Conservation (phyloP, 805 yeast genomes). For the Spathaspora sp. region DNA sequence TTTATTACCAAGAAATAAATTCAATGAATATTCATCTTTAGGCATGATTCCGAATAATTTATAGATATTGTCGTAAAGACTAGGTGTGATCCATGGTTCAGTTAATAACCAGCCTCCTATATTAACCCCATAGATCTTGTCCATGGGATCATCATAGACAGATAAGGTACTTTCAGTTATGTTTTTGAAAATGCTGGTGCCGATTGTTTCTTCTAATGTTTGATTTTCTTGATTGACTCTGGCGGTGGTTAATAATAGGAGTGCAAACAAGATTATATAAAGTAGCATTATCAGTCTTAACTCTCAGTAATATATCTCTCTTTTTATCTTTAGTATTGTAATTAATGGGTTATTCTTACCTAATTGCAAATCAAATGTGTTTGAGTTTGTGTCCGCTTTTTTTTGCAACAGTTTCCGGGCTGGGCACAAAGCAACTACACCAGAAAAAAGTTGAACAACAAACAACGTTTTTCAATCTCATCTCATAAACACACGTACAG, state of each 20-base stretch:
- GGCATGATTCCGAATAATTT: slow-evolving; percentile 33
- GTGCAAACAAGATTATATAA: not conserved
- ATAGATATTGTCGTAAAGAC: slow-evolving; percentile 44
- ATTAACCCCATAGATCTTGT: slow-evolving; percentile 16
- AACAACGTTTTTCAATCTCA: not conserved
- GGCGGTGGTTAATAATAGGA: not conserved
- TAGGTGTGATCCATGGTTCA: slow-evolving; percentile 71
- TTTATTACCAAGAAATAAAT: slow-evolving; percentile 44
- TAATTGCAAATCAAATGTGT: too few species aligned
- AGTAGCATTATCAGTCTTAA: not conserved
- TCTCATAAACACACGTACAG: not conserved
- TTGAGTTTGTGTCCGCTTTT: not conserved
- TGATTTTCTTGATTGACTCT: slow-evolving; percentile 2
- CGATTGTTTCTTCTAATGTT: not conserved
- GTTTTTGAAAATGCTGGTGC: not conserved
- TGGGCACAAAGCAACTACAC: not conserved
- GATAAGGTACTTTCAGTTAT: not conserved
- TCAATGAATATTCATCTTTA: slow-evolving; percentile 58
- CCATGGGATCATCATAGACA: not conserved
- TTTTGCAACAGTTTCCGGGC: not conserved
- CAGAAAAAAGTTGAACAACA: not conserved
- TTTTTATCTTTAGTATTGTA: too few species aligned
- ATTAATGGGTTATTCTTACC: too few species aligned
- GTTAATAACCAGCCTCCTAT: slow-evolving; percentile 72
- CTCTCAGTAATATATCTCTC: too few species aligned